Conservation (phyloP, 495 filamentous ascomycete genomes). For the Alectoria sarmentosa region DNA sequence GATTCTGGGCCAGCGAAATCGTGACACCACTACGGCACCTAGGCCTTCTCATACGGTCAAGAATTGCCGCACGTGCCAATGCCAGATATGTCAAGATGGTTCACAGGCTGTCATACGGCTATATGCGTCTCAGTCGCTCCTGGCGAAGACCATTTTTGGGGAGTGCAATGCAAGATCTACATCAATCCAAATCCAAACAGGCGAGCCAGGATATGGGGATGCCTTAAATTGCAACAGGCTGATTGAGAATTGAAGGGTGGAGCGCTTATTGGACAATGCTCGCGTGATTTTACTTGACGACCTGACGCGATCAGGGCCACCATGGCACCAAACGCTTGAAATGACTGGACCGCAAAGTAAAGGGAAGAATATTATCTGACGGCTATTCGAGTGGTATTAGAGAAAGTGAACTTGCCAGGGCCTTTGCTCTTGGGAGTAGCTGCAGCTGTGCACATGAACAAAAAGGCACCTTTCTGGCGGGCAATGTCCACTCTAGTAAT, state of each 20-base stretch:
- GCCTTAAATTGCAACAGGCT: neutral
- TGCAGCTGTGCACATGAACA: neutral
- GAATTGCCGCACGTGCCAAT: neutral
- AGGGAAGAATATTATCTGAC: neutral
- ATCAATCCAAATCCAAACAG: neutral
- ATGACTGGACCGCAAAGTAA: too few relatives aligned
- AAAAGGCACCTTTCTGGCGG: neutral
- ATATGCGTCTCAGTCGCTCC: neutral
- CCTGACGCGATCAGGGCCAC: neutral
- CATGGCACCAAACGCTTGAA: neutral
- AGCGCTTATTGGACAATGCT: neutral
- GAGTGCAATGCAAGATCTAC: neutral
- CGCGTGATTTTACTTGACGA: neutral
- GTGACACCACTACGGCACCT: neutral
- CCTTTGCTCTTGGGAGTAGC: neutral
- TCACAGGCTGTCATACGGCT: neutral
- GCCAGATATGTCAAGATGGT: neutral
- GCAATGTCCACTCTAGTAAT: neutral
- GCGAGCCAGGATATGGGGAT: neutral
- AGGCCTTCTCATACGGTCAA: neutral
- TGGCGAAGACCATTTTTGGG: neutral
- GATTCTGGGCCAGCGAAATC: neutral
- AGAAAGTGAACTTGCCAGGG: neutral
- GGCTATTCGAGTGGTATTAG: neutral
- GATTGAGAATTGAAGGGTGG: neutral